Base-by-base conservation (phyloP, 129 eudicot species). In the Tagetes erecta region DNA sequence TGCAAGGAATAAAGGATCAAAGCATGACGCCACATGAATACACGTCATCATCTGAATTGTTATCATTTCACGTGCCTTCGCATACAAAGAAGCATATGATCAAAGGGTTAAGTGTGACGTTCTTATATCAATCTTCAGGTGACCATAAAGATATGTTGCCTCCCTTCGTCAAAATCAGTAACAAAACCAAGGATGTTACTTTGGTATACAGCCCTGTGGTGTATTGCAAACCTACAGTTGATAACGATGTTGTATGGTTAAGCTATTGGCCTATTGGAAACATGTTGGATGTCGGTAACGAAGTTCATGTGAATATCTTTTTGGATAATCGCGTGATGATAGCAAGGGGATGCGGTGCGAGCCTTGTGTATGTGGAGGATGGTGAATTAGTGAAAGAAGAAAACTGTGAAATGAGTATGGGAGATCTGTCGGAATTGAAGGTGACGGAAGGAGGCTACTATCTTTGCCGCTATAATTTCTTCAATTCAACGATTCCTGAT, bases 201-300 rank as follows among this genome's bases (percentile, higher is more conserved):
- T 77, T 59, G 69, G 30, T 76, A 13, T 67, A 76, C 57, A 50
- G 47, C 36, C 80, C 80, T 67, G 1, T 39, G 9, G 50, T 33
- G 65, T 76, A 20, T 40, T 49, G 66, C 13, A 64, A 36, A n/a
- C 73, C 79, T 1, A 31, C 9, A 67, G 20, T 44, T 42, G 72
- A 12, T 34, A 50, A 75, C 1, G 66, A 65, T 37, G 80, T 45
- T 47, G 13, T 49, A n/a, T 81, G 84, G 84, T n/a, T 75, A 64
- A 81, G 84, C 51, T 39, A 81, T 53, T 81, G 80, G 84, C 64
- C 70, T 13, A 60, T 70, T 37, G 41, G 56, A 35, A 44, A 70
- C 46, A 2, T 27, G 3, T 52, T 65, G 9, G 55, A 51, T 0
- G 33, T 4, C 30, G 73, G 55, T 13, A 66, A 75, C 39, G 80